Base-by-base conservation (phyloP, 306 rosid species). In the Neltuma alba region DNA sequence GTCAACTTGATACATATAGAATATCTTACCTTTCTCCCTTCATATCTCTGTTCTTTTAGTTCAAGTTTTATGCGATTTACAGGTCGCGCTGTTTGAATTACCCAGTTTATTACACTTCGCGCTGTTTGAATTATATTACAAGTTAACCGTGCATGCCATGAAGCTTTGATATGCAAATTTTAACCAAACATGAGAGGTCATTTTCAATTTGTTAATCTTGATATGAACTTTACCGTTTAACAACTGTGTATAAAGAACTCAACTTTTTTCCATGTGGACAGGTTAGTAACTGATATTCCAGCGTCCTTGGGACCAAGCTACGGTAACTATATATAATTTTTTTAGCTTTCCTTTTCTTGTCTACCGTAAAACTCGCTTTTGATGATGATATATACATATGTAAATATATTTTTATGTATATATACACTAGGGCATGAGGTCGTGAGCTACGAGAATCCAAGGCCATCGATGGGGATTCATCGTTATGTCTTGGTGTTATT, bases 201-300 rank as follows among this genome's bases (percentile, higher is more conserved):
- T 57, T 23, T 25, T 25, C 33, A 25, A 23, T 25, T 54, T 57
- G 63, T 57, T 25, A 12, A 8, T 57, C 2, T 25, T 11, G 12
- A 54, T 54, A 54, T 54, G 21, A 54, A 54, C 14, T n/a, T 21
- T 9, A 9, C 21, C 30, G 12, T 8, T 54, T n/a, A n/a, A n/a
- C n/a, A 30, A 9, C 14, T 54, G 12, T 50, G 25, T 0, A 21
- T 25, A 57, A 21, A 25, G 9, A 57, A 57, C 63, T 25, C 33
- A 57, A 57, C 16, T 3, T 11, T 12, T 13, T 3, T 1, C 34
- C 11, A 28, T 5, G 2, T 54, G 75, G 31, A 55, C 27, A 64
- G 97, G 97, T 79, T 92, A 82, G 96, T 92, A 47, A 81, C 85
- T 37, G 95, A 93, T 80, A 93, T 93, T 73, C 98, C 97, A 38